Evolutionary conservation across 202 grass and related monocot genomes (phyloP).

Genomic region (Setaria viridis): DNA sequence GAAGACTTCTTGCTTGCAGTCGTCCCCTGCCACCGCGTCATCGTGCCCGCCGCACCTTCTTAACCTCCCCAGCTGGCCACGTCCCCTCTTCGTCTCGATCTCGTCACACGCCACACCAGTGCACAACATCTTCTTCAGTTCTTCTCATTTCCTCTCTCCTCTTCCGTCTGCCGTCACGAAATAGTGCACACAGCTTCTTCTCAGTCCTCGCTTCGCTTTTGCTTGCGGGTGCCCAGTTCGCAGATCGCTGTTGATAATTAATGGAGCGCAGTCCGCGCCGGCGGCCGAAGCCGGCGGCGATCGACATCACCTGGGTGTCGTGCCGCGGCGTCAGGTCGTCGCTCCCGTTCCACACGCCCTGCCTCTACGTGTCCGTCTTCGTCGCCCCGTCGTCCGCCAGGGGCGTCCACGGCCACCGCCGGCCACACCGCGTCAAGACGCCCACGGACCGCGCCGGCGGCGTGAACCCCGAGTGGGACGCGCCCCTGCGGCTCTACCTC

Average conservation of each 20-base stretch:
- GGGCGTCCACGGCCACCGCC: not conserved
- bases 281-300: constrained; percentile 48
- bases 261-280: constrained; percentile 30
- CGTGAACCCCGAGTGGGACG: constrained; percentile 69
- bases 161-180: not conserved
- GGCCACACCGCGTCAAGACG: constrained; percentile 60
- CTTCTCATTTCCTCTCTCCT: not conserved
- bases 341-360: constrained; percentile 60
- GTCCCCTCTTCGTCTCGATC: not conserved
- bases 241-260: not conserved
- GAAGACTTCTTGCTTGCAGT: constrained; percentile 10
- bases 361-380: constrained; percentile 65
- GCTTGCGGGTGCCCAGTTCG: not conserved
- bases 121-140: not conserved
- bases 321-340: constrained; percentile 59
- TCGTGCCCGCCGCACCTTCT: constrained; percentile 6
- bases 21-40: constrained; percentile 45
- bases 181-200: not conserved
- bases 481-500: constrained; percentile 59
- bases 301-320: constrained; percentile 67
- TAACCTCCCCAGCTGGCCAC: constrained; percentile 13
- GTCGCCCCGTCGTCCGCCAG: constrained; percentile 11
- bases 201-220: not conserved
- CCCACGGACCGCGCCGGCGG: constrained; percentile 49
- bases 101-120: not conserved